Evolutionary conservation across 2,329 filamentous ascomycete species (phyloP).

Genomic region (Aspergillus sp.): DNA sequence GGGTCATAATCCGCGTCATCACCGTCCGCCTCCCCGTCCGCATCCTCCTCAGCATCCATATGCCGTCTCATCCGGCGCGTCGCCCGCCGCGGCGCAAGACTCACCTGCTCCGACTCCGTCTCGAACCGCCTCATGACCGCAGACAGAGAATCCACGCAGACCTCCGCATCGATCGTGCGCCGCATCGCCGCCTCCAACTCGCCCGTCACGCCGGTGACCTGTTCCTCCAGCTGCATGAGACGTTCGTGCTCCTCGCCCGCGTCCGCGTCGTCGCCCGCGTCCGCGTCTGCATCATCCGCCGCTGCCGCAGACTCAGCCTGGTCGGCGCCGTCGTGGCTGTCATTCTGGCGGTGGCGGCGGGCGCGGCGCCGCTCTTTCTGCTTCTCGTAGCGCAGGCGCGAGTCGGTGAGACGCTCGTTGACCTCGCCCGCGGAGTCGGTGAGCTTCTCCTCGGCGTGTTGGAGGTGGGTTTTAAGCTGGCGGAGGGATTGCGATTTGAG

Average conservation of each 20-base stretch:
- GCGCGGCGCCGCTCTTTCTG: slow-evolving; percentile 30
- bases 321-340: slow-evolving; percentile 21
- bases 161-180: slow-evolving; percentile 56
- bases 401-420: slow-evolving; percentile 53
- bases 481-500: slow-evolving; percentile 40
- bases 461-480: slow-evolving; percentile 50
- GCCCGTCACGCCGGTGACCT: slow-evolving; percentile 52
- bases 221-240: slow-evolving; percentile 42
- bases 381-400: slow-evolving; percentile 37
- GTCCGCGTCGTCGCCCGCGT: slow-evolving; percentile 32
- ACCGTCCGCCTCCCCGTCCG: slow-evolving; percentile 35
- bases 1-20: slow-evolving; percentile 45
- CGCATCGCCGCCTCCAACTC: slow-evolving; percentile 60
- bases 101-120: slow-evolving; percentile 34
- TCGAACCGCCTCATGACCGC: slow-evolving; percentile 45
- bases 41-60: slow-evolving; percentile 19
- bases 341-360: slow-evolving; percentile 12
- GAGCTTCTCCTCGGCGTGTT: slow-evolving; percentile 47
- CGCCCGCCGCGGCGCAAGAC: slow-evolving; percentile 14
- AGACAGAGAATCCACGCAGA: slow-evolving; percentile 46
- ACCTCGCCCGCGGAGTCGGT: slow-evolving; percentile 51
- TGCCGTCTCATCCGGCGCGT: slow-evolving; percentile 27
- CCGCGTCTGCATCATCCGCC: slow-evolving; percentile 27
- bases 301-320: slow-evolving; percentile 19
- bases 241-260: slow-evolving; percentile 38